Percentiles rank a stretch among this genome's conserved stretches.
phyloP scores from a whole-genome alignment of 2,329 filamentous ascomycete species.

The Hymenoscyphus repandus region DNA sequence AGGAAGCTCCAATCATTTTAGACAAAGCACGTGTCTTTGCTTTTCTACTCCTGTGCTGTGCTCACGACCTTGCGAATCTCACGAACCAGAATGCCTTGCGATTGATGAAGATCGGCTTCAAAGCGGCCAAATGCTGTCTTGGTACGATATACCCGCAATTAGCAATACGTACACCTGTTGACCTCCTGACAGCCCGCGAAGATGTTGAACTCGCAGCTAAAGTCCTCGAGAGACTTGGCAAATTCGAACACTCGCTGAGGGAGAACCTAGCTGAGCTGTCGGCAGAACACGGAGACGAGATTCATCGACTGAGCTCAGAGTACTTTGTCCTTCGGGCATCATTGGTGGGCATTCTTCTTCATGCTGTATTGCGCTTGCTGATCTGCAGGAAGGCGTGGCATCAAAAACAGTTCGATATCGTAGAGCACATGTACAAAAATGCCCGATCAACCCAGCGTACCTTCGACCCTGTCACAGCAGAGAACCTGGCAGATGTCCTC shows the following conservation, averaged over 20 bases:
- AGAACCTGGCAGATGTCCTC: constrained; percentile 61
- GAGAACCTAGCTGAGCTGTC: constrained; percentile 26
- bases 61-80: constrained; percentile 35
- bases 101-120: constrained; percentile 62
- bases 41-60: constrained; percentile 62
- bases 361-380: constrained; percentile 17
- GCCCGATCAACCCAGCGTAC: constrained; percentile 36
- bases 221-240: constrained; percentile 59
- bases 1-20: constrained; percentile 21
- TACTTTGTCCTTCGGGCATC: constrained; percentile 35
- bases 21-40: constrained; percentile 47
- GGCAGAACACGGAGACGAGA: constrained; percentile 25
- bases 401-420: constrained; percentile 66
- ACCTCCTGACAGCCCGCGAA: constrained; percentile 20
- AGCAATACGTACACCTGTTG: background rate
- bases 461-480: constrained; percentile 46
- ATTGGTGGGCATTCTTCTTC: constrained; percentile 44
- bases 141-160: constrained; percentile 35
- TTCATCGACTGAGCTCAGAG: constrained; percentile 26
- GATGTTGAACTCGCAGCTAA: constrained; percentile 54
- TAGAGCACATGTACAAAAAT: constrained; percentile 71
- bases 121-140: constrained; percentile 58
- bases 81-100: constrained; percentile 42
- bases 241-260: constrained; percentile 43
- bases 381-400: constrained; percentile 61